Conservation (phyloP, 257 asterid species). For the Nicotiana attenuata region DNA sequence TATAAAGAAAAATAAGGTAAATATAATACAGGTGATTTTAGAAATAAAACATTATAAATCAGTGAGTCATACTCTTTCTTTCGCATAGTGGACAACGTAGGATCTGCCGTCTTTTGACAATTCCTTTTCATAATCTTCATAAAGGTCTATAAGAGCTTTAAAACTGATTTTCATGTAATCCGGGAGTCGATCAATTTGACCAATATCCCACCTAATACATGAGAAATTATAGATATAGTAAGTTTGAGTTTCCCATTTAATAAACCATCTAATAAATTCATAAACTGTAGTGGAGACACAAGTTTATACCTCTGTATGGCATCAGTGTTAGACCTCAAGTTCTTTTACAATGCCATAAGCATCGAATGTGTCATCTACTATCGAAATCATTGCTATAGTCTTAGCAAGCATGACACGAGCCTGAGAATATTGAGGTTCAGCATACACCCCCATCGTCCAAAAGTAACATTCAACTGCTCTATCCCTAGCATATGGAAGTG, state of each 20-base stretch:
- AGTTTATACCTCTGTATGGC: slow-evolving; percentile 10
- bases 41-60: neutral
- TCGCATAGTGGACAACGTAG: neutral
- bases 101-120: neutral
- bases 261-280: neutral
- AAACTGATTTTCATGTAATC: slow-evolving; percentile 5
- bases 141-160: neutral
- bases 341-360: slow-evolving; percentile 18
- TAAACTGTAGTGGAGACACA: neutral
- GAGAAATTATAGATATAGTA: neutral
- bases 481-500: slow-evolving; percentile 20
- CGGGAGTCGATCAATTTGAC: neutral
- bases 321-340: slow-evolving; percentile 5
- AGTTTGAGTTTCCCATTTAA: neutral
- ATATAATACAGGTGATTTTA: no score
- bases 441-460: slow-evolving; percentile 18
- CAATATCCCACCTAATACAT: neutral
- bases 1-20: neutral
- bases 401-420: slow-evolving; percentile 18
- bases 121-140: neutral
- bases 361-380: slow-evolving; percentile 26
- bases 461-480: slow-evolving; percentile 23
- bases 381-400: neutral
- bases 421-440: slow-evolving; percentile 14
- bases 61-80: neutral